Base-by-base conservation (phyloP, 768 basidiomycete species). In the Lentinula raphanica region DNA sequence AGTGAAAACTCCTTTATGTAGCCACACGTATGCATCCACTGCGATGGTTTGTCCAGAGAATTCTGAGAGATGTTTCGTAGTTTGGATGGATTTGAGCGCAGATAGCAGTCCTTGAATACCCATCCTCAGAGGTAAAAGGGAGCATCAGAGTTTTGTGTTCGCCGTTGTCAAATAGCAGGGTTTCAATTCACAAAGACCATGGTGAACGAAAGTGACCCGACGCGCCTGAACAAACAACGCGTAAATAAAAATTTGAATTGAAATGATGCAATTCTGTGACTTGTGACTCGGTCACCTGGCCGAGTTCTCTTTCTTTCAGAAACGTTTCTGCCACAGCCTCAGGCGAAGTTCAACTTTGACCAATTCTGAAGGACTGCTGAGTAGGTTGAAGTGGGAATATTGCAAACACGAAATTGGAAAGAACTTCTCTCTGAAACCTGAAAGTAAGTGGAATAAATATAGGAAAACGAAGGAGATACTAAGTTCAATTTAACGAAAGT, bases 1-100 rank as follows among this genome's bases (percentile, higher is more conserved):
- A 0, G 89, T 79, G 68, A 90, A 94, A 6, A 91, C 84, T 7
- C 94, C 96, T 65, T 87, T 83, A 66, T 94, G 92, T 38, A 95
- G 75, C 92, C 92, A 94, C 58, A 94, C 94, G 69, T 99, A 99
- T 40, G 87, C 95, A 74, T 98, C 96, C 39, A 98, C 87, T 0
- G 92, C 96, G 35, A 98, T 73, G 2, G 87, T 92, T 68, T 94
- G 85, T 13, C 92, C 94, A 46, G 82, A 72, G 67, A 88, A 93
- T 58, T 94, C 90, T 3, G 85, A 87, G 56, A 98, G 80, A 63
- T 91, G 87, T 58, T 77, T 83, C 58, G 80, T 82, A 56, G 80
- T 83, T 66, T 95, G 92, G 36, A 97, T 95, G 42, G 92, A 83
- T 77, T 94, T 95, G 61, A 98, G 82, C 25, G 96, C 81, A 31